Evolutionary conservation across 2,329 filamentous ascomycete species (phyloP).

Genomic region (Stemphylium lycopersici): DNA sequence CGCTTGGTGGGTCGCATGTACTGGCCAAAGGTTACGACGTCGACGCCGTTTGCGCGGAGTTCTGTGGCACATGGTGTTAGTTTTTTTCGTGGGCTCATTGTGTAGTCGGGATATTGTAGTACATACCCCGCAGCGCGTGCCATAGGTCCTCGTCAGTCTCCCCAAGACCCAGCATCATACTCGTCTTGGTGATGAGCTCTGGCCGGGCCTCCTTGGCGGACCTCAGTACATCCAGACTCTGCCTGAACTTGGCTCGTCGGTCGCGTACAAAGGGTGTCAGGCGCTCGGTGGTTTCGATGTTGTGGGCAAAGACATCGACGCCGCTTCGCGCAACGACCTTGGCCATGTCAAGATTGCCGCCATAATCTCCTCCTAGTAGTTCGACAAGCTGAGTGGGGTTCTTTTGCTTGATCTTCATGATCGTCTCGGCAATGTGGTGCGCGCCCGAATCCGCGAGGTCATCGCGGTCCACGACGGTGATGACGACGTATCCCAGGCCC

Average conservation of each 20-base stretch:
- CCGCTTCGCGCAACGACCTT: slow-evolving; percentile 82
- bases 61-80: slow-evolving; percentile 55
- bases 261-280: slow-evolving; percentile 91
- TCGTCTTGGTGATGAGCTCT: slow-evolving; percentile 95
- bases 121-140: slow-evolving; percentile 71
- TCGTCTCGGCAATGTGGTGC: slow-evolving; percentile 88
- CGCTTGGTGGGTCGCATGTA: slow-evolving; percentile 99
- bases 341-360: slow-evolving; percentile 86
- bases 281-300: slow-evolving; percentile 91
- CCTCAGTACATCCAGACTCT: slow-evolving; percentile 79
- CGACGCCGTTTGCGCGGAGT: slow-evolving; percentile 79
- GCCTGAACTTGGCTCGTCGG: slow-evolving; percentile 84
- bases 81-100: not conserved
- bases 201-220: slow-evolving; percentile 79
- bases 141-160: slow-evolving; percentile 88
- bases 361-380: slow-evolving; percentile 85
- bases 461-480: slow-evolving; percentile 93
- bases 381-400: slow-evolving; percentile 77
- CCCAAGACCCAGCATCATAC: slow-evolving; percentile 93
- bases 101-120: not conserved
- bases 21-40: slow-evolving; percentile 98
- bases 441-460: slow-evolving; percentile 90
- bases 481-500: slow-evolving; percentile 94
- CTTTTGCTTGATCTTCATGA: slow-evolving; percentile 84
- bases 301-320: slow-evolving; percentile 95